phyloP scores from a whole-genome alignment of 345 rosid species.

The Salix dunnii region DNA sequence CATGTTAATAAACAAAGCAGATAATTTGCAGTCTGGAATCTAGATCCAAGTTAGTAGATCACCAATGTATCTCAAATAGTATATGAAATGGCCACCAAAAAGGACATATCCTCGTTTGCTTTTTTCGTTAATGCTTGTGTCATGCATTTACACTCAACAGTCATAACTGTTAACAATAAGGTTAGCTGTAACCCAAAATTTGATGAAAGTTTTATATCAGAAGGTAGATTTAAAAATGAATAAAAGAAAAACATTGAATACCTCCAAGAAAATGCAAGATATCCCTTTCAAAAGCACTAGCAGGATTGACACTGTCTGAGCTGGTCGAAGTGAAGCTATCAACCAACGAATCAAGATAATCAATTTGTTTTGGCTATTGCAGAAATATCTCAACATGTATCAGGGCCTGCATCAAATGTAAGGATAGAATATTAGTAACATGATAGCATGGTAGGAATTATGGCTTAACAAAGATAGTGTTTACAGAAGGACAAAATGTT shows the following conservation, averaged over 20 bases:
- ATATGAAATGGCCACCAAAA: too few species aligned
- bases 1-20: too few species aligned
- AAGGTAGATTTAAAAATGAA: not conserved
- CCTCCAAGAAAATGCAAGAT: constrained; percentile 90
- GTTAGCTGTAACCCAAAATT: too few species aligned
- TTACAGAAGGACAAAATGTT: constrained; percentile 10
- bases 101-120: too few species aligned
- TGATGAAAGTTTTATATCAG: not conserved
- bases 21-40: too few species aligned
- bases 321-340: constrained; percentile 60
- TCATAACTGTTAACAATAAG: not conserved
- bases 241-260: constrained; percentile 12
- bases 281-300: constrained; percentile 73
- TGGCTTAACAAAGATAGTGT: not conserved
- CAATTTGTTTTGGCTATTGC: constrained; percentile 64
- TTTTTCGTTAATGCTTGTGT: too few species aligned
- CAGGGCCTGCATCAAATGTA: constrained; percentile 42
- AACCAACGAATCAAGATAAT: constrained; percentile 64
- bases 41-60: too few species aligned
- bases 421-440: constrained; percentile 14
- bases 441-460: not conserved
- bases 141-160: too few species aligned
- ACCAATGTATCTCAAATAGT: too few species aligned
- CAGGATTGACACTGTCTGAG: constrained; percentile 44
- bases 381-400: constrained; percentile 70